Evolutionary conservation across 306 rosid species (phyloP), one percentile per base, ranked within the genome.

Genomic region (Lathyrus tuberosus): DNA sequence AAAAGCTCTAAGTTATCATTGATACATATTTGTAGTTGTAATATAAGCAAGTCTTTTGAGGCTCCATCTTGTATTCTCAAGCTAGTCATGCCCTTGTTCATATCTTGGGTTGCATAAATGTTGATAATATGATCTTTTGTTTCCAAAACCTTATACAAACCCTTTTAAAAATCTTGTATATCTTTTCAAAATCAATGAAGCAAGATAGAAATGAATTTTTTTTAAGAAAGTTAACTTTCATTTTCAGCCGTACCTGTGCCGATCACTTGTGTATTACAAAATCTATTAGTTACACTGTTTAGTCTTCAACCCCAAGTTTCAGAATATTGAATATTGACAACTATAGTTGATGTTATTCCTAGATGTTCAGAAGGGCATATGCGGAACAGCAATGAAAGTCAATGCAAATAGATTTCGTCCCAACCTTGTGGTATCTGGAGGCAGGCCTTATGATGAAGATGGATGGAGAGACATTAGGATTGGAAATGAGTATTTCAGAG

Each of bases 381-480:
- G 26, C 61, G 81, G 38, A 78, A 58, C 79, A 62, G 62, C 65
- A 75, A 42, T 76, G 48, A 81, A 75, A 80, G 82, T 88, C 43
- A 35, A 53, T 77, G 72, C 86, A 68, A 78, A 76, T 85, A 84
- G 96, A 78, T 94, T 94, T 74, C 86, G 99, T 62, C 99, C 99
- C 38, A 94, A 94, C 77, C 86, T 94, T 65, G 85, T 91, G 67
- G 57, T 88, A 62, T 85, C 93, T 44, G 97, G 97, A 41, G 97
- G 96, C 24, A 62, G 82, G 69, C 91, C 99, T 13, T 91, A 94
- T 75, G 95, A 67, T 62, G 99, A 94, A 91, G 97, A 91, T 77
- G 91, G 80, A 76, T 94, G 99, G 97, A 84, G 54, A 68, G 80
- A 66, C 81, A 79, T 94, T 18, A 83, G 84, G 86, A 84, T 94